These are phyloP conservation scores for Trypanosoma caninum DNA, from an alignment of 208 protist genomes.

Conservation along the genomic window DNA sequence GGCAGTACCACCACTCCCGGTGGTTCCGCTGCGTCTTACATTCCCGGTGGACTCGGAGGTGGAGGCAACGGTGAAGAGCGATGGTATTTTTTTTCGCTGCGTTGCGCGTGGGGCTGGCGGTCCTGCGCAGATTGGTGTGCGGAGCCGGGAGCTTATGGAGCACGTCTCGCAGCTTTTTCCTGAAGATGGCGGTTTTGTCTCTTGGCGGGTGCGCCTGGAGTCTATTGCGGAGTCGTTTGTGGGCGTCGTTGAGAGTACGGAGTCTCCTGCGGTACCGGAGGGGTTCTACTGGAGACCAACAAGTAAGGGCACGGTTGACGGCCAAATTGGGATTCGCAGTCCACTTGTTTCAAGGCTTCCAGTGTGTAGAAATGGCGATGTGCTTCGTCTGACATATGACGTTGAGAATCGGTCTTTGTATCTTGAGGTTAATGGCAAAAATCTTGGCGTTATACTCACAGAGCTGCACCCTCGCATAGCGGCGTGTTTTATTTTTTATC, in stretches of 20 bases:
- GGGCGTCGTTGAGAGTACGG: slow-evolving; percentile 63
- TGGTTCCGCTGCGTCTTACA: slow-evolving; percentile 24
- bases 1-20: background rate
- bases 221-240: slow-evolving; percentile 66
- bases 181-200: slow-evolving; percentile 48
- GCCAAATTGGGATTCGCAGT: slow-evolving; percentile 42
- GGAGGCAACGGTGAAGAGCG: slow-evolving; percentile 41
- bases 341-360: slow-evolving; percentile 41
- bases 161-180: slow-evolving; percentile 33
- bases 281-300: slow-evolving; percentile 87
- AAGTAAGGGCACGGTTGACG: slow-evolving; percentile 46
- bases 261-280: slow-evolving; percentile 32
- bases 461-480: slow-evolving; percentile 49
- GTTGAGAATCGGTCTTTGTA: slow-evolving; percentile 31
- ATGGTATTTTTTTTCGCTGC: slow-evolving; percentile 62
- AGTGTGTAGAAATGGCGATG: slow-evolving; percentile 56
- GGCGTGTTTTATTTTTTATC: slow-evolving; percentile 84
- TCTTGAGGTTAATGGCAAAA: slow-evolving; percentile 45
- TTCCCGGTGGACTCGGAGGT: slow-evolving; percentile 74
- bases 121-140: slow-evolving; percentile 68
- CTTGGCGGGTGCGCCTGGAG: slow-evolving; percentile 74
- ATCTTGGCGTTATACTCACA: slow-evolving; percentile 48
- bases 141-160: slow-evolving; percentile 69
- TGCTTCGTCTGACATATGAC: slow-evolving; percentile 61
- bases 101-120: slow-evolving; percentile 29